These are phyloP conservation scores for Gastroboletus turbinatus DNA, from an alignment of 1,284 basidiomycete species.

Conservation along the genomic window DNA sequence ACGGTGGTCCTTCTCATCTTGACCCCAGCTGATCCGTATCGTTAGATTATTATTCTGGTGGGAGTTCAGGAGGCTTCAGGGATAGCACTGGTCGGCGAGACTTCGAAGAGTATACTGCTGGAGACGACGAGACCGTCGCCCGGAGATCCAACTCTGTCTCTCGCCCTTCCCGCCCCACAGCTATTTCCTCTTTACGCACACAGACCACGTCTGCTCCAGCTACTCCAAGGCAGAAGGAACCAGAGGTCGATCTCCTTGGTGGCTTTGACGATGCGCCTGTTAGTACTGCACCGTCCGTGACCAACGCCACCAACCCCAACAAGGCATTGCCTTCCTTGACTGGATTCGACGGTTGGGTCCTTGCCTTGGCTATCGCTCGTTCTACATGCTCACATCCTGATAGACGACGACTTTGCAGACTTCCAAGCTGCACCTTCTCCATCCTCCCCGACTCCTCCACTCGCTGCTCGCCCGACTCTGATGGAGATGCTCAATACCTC, in stretches of 20 bases:
- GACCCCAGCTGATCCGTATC: constrained; percentile 22
- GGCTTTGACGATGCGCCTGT: constrained; percentile 65
- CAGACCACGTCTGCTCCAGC: constrained; percentile 43
- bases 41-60: constrained; percentile 43
- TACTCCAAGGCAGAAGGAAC: constrained; percentile 45
- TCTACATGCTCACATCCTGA: constrained; percentile 12
- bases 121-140: constrained; percentile 76
- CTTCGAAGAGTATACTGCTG: constrained; percentile 96
- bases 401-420: constrained; percentile 89
- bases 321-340: constrained; percentile 57
- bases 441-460: constrained; percentile 34
- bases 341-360: constrained; percentile 21
- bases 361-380: neutral
- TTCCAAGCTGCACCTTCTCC: constrained; percentile 78
- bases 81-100: constrained; percentile 54
- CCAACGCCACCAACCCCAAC: constrained; percentile 42
- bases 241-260: constrained; percentile 70
- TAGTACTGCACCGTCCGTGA: constrained; percentile 29
- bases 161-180: constrained; percentile 21
- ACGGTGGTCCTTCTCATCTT: constrained; percentile 4
- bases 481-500: constrained; percentile 51
- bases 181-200: constrained; percentile 21
- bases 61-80: constrained; percentile 55
- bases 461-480: constrained; percentile 45
- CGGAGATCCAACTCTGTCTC: constrained; percentile 42